phyloP scores from a whole-genome alignment of 83 land plant species.

The Picea mariana region DNA sequence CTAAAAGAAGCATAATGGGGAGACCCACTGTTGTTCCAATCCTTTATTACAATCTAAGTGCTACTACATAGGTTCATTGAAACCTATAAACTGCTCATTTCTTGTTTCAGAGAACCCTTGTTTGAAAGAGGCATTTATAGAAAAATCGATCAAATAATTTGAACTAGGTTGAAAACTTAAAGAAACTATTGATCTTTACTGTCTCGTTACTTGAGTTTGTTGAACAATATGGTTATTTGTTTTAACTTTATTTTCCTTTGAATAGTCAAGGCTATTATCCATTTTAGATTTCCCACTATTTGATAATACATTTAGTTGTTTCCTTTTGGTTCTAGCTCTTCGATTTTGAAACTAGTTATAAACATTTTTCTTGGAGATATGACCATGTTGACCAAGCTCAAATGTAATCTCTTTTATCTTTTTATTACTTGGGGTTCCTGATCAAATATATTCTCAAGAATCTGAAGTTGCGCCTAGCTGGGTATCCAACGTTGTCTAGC shows the following conservation, averaged over 20 bases:
- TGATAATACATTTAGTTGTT: slow-evolving; percentile 24
- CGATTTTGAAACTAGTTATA: slow-evolving; percentile 55
- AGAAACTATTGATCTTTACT: neutral
- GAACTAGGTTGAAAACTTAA: neutral
- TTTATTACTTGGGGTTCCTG: slow-evolving; percentile 34
- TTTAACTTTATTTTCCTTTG: slow-evolving; percentile 4
- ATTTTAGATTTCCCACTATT: slow-evolving; percentile 22
- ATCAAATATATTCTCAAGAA: slow-evolving; percentile 23
- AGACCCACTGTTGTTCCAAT: no score
- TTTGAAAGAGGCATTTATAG: no score
- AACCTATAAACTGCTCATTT: no score
- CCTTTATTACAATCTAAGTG: no score
- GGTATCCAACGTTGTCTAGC: no score
- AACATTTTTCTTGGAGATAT: slow-evolving; percentile 35
- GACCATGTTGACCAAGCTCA: slow-evolving; percentile 36
- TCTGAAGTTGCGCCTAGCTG: neutral
- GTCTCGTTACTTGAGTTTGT: neutral
- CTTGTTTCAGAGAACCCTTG: no score
- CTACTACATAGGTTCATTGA: no score
- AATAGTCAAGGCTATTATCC: slow-evolving; percentile 20
- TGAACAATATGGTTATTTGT: neutral
- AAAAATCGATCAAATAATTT: neutral
- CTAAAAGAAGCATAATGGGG: no score
- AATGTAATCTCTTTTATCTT: slow-evolving; percentile 36
- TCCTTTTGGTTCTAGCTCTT: slow-evolving; percentile 48